Evolutionary conservation across 176 grass and related monocot species (phyloP).

Genomic region (Lolium rigidum): DNA sequence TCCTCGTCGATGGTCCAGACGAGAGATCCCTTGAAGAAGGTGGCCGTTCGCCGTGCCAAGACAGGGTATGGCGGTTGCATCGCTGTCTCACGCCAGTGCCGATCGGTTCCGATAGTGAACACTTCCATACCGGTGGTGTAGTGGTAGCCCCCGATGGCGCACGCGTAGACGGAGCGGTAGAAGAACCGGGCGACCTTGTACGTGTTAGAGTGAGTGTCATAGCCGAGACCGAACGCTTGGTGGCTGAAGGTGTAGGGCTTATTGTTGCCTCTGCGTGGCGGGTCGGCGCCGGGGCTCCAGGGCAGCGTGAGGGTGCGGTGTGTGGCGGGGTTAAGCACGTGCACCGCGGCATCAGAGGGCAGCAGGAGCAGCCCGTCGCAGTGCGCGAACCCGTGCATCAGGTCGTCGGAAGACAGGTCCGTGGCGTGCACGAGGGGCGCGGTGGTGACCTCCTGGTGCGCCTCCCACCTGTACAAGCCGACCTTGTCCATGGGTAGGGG

Average conservation of each 20-base stretch:
- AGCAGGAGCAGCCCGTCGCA: conserved; percentile 18
- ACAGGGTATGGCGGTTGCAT: background rate
- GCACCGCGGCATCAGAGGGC: too few species aligned
- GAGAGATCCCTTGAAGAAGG: conserved; percentile 2
- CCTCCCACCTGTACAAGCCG: background rate
- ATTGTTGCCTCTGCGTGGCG: too few species aligned
- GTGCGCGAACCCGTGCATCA: background rate
- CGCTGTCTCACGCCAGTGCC: background rate
- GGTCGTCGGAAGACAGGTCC: background rate
- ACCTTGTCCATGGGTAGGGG: background rate
- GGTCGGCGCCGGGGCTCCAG: background rate
- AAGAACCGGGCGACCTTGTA: background rate
- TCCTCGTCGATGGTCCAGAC: background rate
- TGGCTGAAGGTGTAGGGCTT: too few species aligned
- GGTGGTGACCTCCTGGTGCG: too few species aligned
- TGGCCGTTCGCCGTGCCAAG: background rate
- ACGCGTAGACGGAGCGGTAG: background rate
- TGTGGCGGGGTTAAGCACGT: conserved; percentile 3
- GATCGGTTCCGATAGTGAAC: background rate
- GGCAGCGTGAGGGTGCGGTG: background rate
- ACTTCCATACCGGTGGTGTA: conserved; percentile 4
- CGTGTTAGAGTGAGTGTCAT: background rate
- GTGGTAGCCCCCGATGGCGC: too few species aligned
- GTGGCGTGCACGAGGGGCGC: background rate
- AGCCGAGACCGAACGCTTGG: background rate